phyloP scores from a whole-genome alignment of 2,329 filamentous ascomycete species.

The Hymenoscyphus repandus region DNA sequence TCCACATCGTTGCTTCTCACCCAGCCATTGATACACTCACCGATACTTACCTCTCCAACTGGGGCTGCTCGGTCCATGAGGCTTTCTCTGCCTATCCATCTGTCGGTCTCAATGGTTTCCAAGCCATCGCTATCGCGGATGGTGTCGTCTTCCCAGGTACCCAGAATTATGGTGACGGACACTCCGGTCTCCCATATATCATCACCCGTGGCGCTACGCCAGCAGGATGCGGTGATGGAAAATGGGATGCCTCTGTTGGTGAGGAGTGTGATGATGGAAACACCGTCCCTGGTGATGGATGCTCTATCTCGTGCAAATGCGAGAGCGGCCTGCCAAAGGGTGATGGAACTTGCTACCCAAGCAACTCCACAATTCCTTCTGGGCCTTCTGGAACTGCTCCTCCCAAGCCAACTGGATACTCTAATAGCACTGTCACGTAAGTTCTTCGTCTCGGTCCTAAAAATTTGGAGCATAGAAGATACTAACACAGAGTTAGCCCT shows the following conservation, averaged over 20 bases:
- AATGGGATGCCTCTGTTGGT: conserved; percentile 29
- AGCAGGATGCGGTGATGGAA: conserved; percentile 37
- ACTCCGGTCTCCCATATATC: conserved; percentile 38
- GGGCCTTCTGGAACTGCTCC: conserved; percentile 1
- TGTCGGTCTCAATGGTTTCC: conserved; percentile 33
- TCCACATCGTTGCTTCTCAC: conserved; percentile 36
- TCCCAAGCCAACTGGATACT: conserved; percentile 6
- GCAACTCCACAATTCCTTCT: conserved; percentile 4
- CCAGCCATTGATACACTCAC: conserved; percentile 31
- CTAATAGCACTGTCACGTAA: conserved; percentile 10
- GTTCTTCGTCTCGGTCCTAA: neutral
- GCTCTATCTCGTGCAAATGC: conserved; percentile 37
- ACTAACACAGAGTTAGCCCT: neutral
- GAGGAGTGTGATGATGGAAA: conserved; percentile 41
- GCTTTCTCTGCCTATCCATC: conserved; percentile 36
- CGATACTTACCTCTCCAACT: conserved; percentile 36
- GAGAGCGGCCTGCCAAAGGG: conserved; percentile 28
- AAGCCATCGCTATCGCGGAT: conserved; percentile 36
- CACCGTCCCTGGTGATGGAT: conserved; percentile 31
- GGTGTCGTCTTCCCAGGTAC: conserved; percentile 33
- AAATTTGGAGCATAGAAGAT: neutral
- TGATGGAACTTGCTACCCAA: conserved; percentile 22
- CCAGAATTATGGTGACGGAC: conserved; percentile 33
- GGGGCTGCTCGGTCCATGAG: conserved; percentile 40
- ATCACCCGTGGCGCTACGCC: conserved; percentile 38